Conservation (phyloP, 192 early-diverging fungal species). For the Coemansia sp. region DNA sequence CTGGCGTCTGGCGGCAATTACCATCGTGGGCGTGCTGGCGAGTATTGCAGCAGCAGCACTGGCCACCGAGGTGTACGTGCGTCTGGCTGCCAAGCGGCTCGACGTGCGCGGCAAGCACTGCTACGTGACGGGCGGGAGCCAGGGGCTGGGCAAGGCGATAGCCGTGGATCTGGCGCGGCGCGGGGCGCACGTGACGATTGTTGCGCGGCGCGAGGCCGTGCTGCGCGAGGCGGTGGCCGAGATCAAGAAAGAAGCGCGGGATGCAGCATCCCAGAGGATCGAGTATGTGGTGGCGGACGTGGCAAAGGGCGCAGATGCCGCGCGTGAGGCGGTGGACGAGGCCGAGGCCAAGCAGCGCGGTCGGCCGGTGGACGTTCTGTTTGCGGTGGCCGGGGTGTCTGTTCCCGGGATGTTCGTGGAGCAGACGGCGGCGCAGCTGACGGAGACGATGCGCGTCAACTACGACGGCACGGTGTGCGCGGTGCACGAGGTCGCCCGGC, state of each 20-base stretch:
- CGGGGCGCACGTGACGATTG: constrained; percentile 72
- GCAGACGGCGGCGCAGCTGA: constrained; percentile 58
- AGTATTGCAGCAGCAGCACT: constrained; percentile 16
- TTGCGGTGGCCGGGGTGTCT: constrained; percentile 38
- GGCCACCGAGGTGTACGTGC: constrained; percentile 18
- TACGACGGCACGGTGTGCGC: constrained; percentile 68
- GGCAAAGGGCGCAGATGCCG: constrained; percentile 53
- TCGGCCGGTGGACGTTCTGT: constrained; percentile 56
- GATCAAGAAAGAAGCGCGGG: constrained; percentile 44
- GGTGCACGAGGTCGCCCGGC: constrained; percentile 63
- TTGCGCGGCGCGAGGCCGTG: constrained; percentile 54
- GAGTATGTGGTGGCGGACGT: constrained; percentile 66
- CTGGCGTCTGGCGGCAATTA: constrained; percentile 36
- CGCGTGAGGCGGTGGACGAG: constrained; percentile 58
- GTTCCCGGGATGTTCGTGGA: constrained; percentile 71
- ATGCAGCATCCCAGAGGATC: constrained; percentile 51
- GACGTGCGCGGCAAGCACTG: constrained; percentile 62
- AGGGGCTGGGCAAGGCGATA: constrained; percentile 67
- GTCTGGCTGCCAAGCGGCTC: constrained; percentile 25
- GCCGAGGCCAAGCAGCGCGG: constrained; percentile 52
- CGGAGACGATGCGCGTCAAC: constrained; percentile 63
- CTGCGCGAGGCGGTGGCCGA: constrained; percentile 59
- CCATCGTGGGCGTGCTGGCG: constrained; percentile 27
- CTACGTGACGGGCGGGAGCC: constrained; percentile 75
- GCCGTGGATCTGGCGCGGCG: constrained; percentile 65